Base-by-base conservation (phyloP, 768 basidiomycete genomes). In the Phaeolepiota aurea region DNA sequence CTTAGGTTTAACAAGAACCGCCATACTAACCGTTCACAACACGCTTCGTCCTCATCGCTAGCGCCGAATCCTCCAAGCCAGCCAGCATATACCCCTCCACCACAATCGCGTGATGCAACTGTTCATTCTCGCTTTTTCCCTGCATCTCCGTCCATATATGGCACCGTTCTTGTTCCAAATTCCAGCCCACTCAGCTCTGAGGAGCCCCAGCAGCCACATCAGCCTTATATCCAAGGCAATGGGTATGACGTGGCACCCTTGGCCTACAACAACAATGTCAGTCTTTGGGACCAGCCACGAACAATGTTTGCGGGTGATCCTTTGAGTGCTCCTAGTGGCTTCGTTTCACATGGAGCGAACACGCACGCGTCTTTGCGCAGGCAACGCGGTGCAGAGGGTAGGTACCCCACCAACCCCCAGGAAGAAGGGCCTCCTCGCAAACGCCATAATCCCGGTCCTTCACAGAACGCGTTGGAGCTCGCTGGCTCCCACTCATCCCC, bases 91-190 rank as follows among this genome's bases (percentile, higher is more conserved):
- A 47, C 52, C 38, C 77, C 71, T 44, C 80, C 81, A 5, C 34
- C 72, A 25, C 86, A 88, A 65, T 84, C 83, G 44, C 75, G 85
- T 51, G 86, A 88, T 66, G 83, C 74, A 32, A 82, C 80, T n/a
- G 59, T 76, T 28, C 53, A 72, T 58, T 77, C 80, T 42, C 77
- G 75, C 44, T 84, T 77, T 72, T 72, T 71, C 65, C 51, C 69
- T 52, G 31, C 58, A 57, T 52, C 69, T 45, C 49, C 77, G 5
- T 63, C 72, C 7, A 55, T 72, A 20, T 62, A 66, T 32, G 76
- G 74, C 54, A 75, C 63, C 41, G 61, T 88, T 38, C 77, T 88
- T 40, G 85, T 86, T 16, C 86, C 86, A 36, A 82, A 70, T 61
- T 88, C 87, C 40, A 87, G 83, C 47, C 83, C 85, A 21, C 53